These are phyloP conservation scores for Zizania palustris DNA, from an alignment of 202 grass and related monocot genomes.

Conservation along the genomic window DNA sequence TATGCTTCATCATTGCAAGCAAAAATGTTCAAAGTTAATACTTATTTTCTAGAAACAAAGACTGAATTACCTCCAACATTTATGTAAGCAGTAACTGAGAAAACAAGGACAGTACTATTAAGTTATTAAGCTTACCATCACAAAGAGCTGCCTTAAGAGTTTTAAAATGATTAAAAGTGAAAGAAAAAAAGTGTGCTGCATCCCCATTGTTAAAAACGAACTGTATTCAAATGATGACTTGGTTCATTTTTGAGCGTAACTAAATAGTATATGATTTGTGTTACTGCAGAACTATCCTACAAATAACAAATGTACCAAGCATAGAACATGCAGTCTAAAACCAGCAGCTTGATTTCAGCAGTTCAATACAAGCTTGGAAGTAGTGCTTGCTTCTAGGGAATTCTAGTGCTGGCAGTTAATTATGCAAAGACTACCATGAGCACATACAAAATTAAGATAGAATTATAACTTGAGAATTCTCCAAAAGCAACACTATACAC, in stretches of 20 bases:
- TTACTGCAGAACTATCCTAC: background rate
- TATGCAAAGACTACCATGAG: conserved; percentile 1
- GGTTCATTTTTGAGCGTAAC: conserved; percentile 1
- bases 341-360: conserved; percentile 8
- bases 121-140: background rate
- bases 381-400: background rate
- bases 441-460: conserved; percentile 17
- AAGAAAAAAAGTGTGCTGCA: background rate
- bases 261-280: background rate
- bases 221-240: background rate
- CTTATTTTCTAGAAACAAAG: background rate
- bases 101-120: background rate
- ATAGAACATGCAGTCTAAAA: conserved; percentile 25
- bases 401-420: background rate
- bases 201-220: background rate
- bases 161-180: background rate
- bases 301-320: background rate
- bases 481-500: conserved; percentile 34
- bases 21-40: conserved; percentile 11
- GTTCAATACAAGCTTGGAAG: background rate
- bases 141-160: background rate
- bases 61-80: background rate
- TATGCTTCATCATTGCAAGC: background rate
- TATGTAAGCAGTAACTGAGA: background rate
- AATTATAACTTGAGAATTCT: conserved; percentile 12